These are phyloP conservation scores for Leavenworthia alabamica DNA, from an alignment of 345 rosid species.

Conservation along the genomic window DNA sequence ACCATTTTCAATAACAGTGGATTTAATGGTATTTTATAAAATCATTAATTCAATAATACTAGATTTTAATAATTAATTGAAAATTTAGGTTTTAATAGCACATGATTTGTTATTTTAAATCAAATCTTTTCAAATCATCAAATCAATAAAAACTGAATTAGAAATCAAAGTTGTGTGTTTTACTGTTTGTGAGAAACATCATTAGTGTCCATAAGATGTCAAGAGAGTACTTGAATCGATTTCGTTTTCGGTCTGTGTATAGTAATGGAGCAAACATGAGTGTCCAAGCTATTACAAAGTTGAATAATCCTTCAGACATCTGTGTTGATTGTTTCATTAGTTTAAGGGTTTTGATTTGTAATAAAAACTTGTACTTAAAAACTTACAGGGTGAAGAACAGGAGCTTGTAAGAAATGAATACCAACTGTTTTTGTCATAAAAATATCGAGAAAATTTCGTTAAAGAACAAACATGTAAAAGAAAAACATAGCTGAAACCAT, in stretches of 20 bases:
- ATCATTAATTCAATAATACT: too few species aligned
- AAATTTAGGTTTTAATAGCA: too few species aligned
- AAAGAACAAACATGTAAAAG: neutral
- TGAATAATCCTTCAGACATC: constrained; percentile 91
- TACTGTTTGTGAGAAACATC: constrained; percentile 97
- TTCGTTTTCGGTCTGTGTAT: constrained; percentile 73
- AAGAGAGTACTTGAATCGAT: constrained; percentile 67
- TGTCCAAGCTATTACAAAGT: constrained; percentile 94
- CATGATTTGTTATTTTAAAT: too few species aligned
- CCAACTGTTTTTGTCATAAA: constrained; percentile 76
- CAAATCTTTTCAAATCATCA: too few species aligned
- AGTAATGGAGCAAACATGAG: constrained; percentile 94
- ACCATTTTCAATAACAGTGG: too few species aligned
- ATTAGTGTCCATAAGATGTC: constrained; percentile 76
- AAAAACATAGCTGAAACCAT: constrained; percentile 20
- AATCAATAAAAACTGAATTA: too few species aligned
- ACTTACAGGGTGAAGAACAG: constrained; percentile 83
- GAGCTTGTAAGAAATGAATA: constrained; percentile 58
- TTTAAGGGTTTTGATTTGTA: too few species aligned
- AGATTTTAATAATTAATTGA: too few species aligned
- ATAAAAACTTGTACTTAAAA: too few species aligned
- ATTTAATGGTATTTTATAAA: too few species aligned
- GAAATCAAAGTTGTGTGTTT: neutral
- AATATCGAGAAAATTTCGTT: constrained; percentile 11
- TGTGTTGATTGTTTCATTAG: constrained; percentile 11